phyloP scores from a whole-genome alignment of 2,329 filamentous ascomycete species.

The Aspergillus persii region DNA sequence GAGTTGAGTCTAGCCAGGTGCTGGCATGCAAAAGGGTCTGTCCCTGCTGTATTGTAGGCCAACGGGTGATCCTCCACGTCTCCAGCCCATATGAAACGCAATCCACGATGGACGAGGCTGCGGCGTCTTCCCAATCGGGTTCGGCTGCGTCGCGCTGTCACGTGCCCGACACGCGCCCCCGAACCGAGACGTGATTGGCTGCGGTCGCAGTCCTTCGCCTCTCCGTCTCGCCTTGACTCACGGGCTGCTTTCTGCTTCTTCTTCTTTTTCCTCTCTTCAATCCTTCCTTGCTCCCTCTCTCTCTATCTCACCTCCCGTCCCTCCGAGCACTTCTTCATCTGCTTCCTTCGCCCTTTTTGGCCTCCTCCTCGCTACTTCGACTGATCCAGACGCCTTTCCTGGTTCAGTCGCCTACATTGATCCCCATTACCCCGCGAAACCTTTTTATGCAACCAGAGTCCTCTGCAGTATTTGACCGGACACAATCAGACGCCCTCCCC shows the following conservation, averaged over 20 bases:
- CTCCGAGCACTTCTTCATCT: background rate
- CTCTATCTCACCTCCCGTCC: constrained; percentile 1
- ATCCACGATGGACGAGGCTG: background rate
- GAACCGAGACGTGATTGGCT: background rate
- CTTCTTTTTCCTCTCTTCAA: background rate
- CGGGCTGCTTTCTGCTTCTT: background rate
- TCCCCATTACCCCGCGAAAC: constrained; percentile 31
- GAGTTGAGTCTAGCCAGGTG: background rate
- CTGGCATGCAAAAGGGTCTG: background rate
- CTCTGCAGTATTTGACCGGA: constrained; percentile 49
- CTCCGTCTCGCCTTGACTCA: constrained; percentile 6
- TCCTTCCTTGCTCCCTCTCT: background rate
- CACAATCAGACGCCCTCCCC: constrained; percentile 38
- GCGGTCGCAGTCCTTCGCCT: constrained; percentile 5
- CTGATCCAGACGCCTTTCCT: constrained; percentile 50
- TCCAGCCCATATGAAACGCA: background rate
- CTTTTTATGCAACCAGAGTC: constrained; percentile 67
- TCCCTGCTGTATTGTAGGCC: too few relatives aligned
- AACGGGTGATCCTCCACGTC: too few relatives aligned
- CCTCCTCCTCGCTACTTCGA: constrained; percentile 27
- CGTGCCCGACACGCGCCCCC: constrained; percentile 5
- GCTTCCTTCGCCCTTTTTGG: constrained; percentile 6
- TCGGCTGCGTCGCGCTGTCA: constrained; percentile 1
- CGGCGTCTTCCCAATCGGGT: background rate
- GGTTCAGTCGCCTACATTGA: constrained; percentile 55